Evolutionary conservation across 306 rosid genomes (phyloP).

Genomic region (Senna siamea): DNA sequence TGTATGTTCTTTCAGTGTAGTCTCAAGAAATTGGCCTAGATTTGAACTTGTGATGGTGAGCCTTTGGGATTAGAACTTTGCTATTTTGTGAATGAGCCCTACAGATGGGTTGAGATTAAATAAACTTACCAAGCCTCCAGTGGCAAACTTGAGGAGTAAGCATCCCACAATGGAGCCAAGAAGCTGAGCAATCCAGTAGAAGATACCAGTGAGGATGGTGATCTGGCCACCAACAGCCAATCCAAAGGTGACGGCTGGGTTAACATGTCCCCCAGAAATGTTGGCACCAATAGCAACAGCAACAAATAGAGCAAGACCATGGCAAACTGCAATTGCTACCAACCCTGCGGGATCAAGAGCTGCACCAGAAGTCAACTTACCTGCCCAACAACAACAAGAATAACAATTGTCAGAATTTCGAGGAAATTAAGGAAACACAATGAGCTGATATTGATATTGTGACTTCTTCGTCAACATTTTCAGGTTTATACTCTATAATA

Average conservation of each 20-base stretch:
- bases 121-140: constrained; percentile 75
- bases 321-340: constrained; percentile 81
- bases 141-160: constrained; percentile 72
- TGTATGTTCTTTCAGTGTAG: too few species aligned
- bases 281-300: constrained; percentile 86
- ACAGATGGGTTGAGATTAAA: not conserved
- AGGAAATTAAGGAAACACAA: not conserved
- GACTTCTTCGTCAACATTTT: too few species aligned
- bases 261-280: constrained; percentile 94
- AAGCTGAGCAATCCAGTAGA: constrained; percentile 92
- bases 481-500: too few species aligned
- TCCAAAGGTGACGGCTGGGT: constrained; percentile 96
- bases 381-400: constrained; percentile 34
- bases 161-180: constrained; percentile 84
- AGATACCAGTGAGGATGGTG: constrained; percentile 76
- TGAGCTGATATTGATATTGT: too few species aligned
- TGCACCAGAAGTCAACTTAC: constrained; percentile 77
- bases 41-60: too few species aligned
- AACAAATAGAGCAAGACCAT: constrained; percentile 85
- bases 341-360: constrained; percentile 85
- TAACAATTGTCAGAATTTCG: not conserved
- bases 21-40: too few species aligned
- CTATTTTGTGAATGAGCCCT: not conserved
- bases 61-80: too few species aligned
- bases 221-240: constrained; percentile 93